Percentiles rank a stretch among this genome's conserved stretches.
These are phyloP conservation scores for Lolium multiflorum DNA, from an alignment of 176 grass and related monocot genomes.

Conservation along the genomic window DNA sequence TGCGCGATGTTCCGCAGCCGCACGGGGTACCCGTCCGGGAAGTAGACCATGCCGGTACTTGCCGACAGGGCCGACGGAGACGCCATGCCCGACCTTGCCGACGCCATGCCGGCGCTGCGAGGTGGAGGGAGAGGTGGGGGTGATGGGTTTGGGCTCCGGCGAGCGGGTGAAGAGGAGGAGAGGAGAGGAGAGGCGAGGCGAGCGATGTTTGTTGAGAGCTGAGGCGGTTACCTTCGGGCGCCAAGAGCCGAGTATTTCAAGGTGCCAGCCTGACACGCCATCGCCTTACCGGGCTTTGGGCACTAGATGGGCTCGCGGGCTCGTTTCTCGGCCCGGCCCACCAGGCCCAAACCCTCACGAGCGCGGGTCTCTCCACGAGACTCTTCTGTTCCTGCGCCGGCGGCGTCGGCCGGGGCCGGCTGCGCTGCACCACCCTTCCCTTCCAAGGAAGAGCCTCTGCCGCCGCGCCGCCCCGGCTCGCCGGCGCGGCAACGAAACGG, in stretches of 20 bases:
- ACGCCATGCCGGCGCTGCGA: neutral
- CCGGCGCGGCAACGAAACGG: neutral
- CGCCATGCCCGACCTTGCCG: neutral
- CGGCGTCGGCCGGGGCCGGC: neutral
- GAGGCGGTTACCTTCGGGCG: conserved; percentile 4
- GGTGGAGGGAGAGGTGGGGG: neutral
- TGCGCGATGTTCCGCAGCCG: conserved; percentile 32
- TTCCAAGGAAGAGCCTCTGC: neutral
- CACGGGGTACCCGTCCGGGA: conserved; percentile 18
- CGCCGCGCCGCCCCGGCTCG: neutral
- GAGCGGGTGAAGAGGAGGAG: neutral
- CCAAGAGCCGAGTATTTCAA: neutral
- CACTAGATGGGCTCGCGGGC: too few relatives aligned
- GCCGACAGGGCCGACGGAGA: too few relatives aligned
- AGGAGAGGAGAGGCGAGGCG: neutral
- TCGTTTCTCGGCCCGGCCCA: neutral
- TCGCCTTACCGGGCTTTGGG: too few relatives aligned
- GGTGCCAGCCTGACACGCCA: too few relatives aligned
- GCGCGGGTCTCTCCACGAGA: neutral
- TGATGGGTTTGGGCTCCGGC: neutral
- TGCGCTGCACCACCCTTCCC: neutral
- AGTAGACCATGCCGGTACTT: neutral
- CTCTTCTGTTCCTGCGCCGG: neutral
- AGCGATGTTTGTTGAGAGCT: neutral
- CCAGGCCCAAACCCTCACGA: neutral